Base-by-base conservation (phyloP, 2,329 filamentous ascomycete genomes). In the Hypoxylon sp. region DNA sequence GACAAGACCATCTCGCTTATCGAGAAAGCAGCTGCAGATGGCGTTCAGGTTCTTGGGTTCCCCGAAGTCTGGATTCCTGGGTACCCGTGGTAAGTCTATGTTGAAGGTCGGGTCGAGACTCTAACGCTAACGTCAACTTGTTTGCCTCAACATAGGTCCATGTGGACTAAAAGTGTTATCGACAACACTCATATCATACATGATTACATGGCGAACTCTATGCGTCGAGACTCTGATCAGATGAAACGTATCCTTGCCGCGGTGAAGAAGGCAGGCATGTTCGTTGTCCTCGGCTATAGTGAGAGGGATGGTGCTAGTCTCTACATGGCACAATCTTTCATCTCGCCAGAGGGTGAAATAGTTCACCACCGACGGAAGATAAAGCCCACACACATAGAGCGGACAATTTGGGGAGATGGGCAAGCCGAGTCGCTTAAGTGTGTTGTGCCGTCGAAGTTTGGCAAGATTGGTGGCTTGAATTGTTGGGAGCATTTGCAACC, bases 401-500 rank as follows among this genome's bases (percentile, higher is more conserved):
- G 82, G 45, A 77, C 81, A 1, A 78, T 82, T 45, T 89, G 85
- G 72, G 86, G 86, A 1, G 87, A 89, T 53, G 86, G 85, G 2
- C 81, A 85, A 1, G 87, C 84, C 2, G 84, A 88, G 38, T 85
- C 86, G n/a, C 84, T 86, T 49, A 81, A 81, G 65, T 83, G 82
- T 41, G 86, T 88, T 0, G 80, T 83, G 4, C 80, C 84, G 43
- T 83, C 83, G 0, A 79, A 80, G 0, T 83, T 86, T 52, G 86
- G 85, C 2, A 82, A 83, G 2, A 79, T 88, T 4, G 86, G 86
- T 0, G 82, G 82, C 3, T 77, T 88, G 25, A 86, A 86, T 70
- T 87, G 85, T 76, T 88, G 84, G 84, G 85, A 87, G 72, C 84
- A 89, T 66, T 83, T 86, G 74, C 86, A 86, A 74, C 85, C 82